Evolutionary conservation across 805 yeast genomes (phyloP).

Genomic region (Starmera pachycereana): DNA sequence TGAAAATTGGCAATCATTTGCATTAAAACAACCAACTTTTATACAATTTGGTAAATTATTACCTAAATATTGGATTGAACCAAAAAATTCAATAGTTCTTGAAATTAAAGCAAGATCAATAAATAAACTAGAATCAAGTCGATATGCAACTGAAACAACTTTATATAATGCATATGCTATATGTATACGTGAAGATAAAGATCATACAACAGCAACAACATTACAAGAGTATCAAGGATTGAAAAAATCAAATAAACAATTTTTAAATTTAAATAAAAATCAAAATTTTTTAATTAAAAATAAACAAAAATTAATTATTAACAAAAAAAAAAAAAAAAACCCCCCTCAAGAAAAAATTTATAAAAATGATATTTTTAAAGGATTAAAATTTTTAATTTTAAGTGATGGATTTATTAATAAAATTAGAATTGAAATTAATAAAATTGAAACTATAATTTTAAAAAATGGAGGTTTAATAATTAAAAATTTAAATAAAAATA

Average conservation of each 20-base stretch:
- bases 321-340: no score
- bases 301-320: slow-evolving; percentile 8
- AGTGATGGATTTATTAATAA: slow-evolving; percentile 32
- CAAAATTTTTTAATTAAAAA: slow-evolving; percentile 20
- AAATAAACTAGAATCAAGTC: slow-evolving; percentile 32
- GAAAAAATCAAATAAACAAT: slow-evolving; percentile 11
- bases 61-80: slow-evolving; percentile 76
- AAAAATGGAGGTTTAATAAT: slow-evolving; percentile 42
- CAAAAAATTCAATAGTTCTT: slow-evolving; percentile 64
- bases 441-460: slow-evolving; percentile 28
- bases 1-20: slow-evolving; percentile 48
- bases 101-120: slow-evolving; percentile 79
- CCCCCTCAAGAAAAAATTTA: no score
- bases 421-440: slow-evolving; percentile 22
- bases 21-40: slow-evolving; percentile 14
- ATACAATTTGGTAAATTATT: slow-evolving; percentile 46
- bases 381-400: slow-evolving; percentile 38
- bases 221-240: slow-evolving; percentile 39
- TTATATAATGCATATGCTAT: slow-evolving; percentile 70
- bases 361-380: no score
- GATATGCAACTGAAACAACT: slow-evolving; percentile 59
- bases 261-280: slow-evolving; percentile 10
- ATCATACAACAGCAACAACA: slow-evolving; percentile 43
- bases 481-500: slow-evolving; percentile 12
- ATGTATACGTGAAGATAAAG: slow-evolving; percentile 58